phyloP scores from a whole-genome alignment of 2,329 filamentous ascomycete genomes.

The Trichocomaceae sp. region DNA sequence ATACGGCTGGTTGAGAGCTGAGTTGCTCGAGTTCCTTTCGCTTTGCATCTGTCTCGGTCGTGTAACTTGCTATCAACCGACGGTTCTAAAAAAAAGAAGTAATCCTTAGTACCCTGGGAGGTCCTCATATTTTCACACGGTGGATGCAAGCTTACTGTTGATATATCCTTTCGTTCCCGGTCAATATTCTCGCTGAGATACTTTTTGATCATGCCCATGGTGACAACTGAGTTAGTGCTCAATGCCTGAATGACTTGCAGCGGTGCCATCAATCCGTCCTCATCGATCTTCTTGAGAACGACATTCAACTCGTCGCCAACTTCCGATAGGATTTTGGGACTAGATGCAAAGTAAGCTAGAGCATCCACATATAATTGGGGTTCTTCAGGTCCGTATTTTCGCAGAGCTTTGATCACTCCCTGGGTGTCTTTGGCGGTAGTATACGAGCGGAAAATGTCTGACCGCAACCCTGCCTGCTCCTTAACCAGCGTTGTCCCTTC shows the following conservation, averaged over 20 bases:
- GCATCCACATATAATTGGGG: conserved; percentile 89
- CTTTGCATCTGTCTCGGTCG: conserved; percentile 73
- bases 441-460: conserved; percentile 95
- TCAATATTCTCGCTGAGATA: conserved; percentile 87
- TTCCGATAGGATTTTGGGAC: conserved; percentile 71
- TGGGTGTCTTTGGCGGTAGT: conserved; percentile 85
- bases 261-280: conserved; percentile 87
- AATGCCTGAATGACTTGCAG: conserved; percentile 94
- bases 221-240: conserved; percentile 71
- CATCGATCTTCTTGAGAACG: conserved; percentile 79
- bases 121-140: neutral
- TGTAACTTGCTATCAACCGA: conserved; percentile 74
- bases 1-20: conserved; percentile 71
- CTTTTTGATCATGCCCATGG: conserved; percentile 93
- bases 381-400: conserved; percentile 86
- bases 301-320: conserved; percentile 76
- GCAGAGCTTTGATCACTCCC: conserved; percentile 80
- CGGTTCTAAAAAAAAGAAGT: conserved; percentile 52
- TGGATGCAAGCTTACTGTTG: conserved; percentile 35
- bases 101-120: neutral
- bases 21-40: conserved; percentile 72
- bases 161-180: conserved; percentile 80
- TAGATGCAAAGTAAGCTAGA: conserved; percentile 86
- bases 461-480: conserved; percentile 83
- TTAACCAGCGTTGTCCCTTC: conserved; percentile 89